Evolutionary conservation across 2,329 filamentous ascomycete species (phyloP).

Genomic region (Teratosphaeria viscida): DNA sequence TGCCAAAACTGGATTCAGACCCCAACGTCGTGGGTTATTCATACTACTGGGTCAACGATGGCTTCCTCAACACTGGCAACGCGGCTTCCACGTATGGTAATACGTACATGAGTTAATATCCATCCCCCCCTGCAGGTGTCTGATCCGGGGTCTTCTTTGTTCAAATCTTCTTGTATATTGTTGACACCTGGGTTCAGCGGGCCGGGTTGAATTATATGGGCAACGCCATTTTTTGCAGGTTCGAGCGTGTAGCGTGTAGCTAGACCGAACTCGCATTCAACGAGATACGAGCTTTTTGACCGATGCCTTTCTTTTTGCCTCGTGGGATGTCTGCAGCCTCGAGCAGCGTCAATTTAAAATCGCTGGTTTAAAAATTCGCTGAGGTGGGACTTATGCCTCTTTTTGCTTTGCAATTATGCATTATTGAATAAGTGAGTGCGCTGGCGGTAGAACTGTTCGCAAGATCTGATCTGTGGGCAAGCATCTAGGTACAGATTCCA

Average conservation of each 20-base stretch:
- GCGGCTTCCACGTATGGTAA: conserved; percentile 20
- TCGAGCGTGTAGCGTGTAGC: not conserved
- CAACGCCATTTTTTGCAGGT: not conserved
- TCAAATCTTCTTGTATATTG: not conserved
- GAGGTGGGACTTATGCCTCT: too few species aligned
- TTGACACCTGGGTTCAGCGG: not conserved
- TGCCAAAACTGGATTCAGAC: conserved; percentile 36
- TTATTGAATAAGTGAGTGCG: too few species aligned
- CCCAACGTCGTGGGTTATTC: conserved; percentile 25
- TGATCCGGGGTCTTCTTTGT: not conserved
- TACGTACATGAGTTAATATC: conserved; percentile 15
- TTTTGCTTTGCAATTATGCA: too few species aligned
- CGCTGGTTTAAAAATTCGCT: too few species aligned
- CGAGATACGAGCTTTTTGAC: not conserved
- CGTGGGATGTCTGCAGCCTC: not conserved
- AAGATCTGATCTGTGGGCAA: too few species aligned
- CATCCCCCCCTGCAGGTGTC: not conserved
- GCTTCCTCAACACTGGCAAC: conserved; percentile 24
- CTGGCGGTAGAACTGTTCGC: too few species aligned
- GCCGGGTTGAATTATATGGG: not conserved
- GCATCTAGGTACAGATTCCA: too few species aligned
- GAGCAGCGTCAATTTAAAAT: too few species aligned
- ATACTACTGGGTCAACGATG: conserved; percentile 27
- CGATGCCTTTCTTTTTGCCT: not conserved
- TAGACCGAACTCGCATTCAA: not conserved